Evolutionary conservation across 1,284 basidiomycete species (phyloP), one percentile per base, ranked within the genome.

Genomic region (Boletus sp.): DNA sequence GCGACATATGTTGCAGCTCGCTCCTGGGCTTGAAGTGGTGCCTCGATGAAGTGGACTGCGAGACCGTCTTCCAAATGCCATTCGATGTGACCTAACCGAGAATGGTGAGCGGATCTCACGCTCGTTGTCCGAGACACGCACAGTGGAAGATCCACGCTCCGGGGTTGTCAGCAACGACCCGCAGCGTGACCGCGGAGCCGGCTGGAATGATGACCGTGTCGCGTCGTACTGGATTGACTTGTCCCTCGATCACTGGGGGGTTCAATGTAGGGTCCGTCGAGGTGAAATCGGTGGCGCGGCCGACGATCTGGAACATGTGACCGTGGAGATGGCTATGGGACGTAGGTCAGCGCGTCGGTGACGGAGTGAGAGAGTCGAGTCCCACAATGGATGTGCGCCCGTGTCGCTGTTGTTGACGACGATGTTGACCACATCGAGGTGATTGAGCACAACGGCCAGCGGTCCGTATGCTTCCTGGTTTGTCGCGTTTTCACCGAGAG

Each of bases 91-190:
- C 88, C 88, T 89, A 60, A 9, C 19, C 25, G n/a, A 43, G 28
- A 49, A 40, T 28, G 43, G 33, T 50, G 1, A 60, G n/a, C 14
- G n/a, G 9, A n/a, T 37, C 28, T n/a, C 27, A 28, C 23, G 28
- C n/a, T 17, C 14, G n/a, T 9, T 16, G 19, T 43, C 33, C 6
- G 19, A 43, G 48, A 50, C 27, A 76, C 84, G 56, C 67, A 88
- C 92, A 93, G 75, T 87, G 91, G 71, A 94, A 84, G 65, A 94
- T 77, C 93, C 93, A 95, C 3, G 83, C 85, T 10, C 93, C 93
- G 1, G 93, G 93, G 74, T 95, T 95, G 70, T 94, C 88, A 1
- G 90, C 89, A 55, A 86, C 74, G 61, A 93, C 70, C 17, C 91
- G 85, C 50, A 94, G 75, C 0, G 87, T 91, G 21, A 81, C 88